A percentile compares a stretch with the other conserved stretches of the same genome.
phyloP scores from a whole-genome alignment of 2,329 filamentous ascomycete species.

The Aspergillus sp. region DNA sequence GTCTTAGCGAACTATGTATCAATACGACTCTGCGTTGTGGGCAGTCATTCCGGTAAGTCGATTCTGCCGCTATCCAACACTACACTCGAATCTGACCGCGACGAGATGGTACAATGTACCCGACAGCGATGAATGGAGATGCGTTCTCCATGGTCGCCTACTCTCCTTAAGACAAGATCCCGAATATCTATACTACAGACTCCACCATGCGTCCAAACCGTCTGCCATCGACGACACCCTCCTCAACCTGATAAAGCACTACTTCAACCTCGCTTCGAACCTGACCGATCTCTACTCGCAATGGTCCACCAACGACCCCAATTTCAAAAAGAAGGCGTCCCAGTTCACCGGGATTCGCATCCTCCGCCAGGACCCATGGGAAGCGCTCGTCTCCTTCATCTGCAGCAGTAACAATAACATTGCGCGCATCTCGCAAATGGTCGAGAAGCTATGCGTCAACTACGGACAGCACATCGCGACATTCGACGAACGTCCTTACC shows the following conservation, averaged over 20 bases:
- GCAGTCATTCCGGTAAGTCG: slow-evolving; percentile 71
- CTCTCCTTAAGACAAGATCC: slow-evolving; percentile 80
- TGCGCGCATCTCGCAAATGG: slow-evolving; percentile 90
- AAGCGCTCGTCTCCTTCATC: slow-evolving; percentile 88
- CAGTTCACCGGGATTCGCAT: slow-evolving; percentile 90
- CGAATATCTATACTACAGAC: slow-evolving; percentile 72
- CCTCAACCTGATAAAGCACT: slow-evolving; percentile 69
- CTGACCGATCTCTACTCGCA: slow-evolving; percentile 72
- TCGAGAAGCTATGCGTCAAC: slow-evolving; percentile 80
- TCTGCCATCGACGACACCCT: slow-evolving; percentile 61
- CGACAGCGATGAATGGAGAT: slow-evolving; percentile 78
- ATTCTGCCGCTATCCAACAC: background rate
- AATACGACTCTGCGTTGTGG: slow-evolving; percentile 92
- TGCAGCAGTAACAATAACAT: slow-evolving; percentile 99
- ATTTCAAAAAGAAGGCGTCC: slow-evolving; percentile 82
- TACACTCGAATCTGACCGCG: background rate
- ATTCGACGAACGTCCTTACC: slow-evolving; percentile 66
- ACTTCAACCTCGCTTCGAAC: slow-evolving; percentile 81
- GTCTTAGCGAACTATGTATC: slow-evolving; percentile 80
- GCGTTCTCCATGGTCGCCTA: slow-evolving; percentile 79
- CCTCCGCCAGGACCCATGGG: slow-evolving; percentile 92
- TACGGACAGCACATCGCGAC: slow-evolving; percentile 75
- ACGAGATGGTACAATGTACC: slow-evolving; percentile 74
- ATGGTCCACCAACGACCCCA: slow-evolving; percentile 80
- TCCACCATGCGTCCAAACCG: slow-evolving; percentile 48